A percentile compares a stretch with the other conserved stretches of the same genome.
Conservation (phyloP, 768 basidiomycete genomes). For the Tricholoma sp. region DNA sequence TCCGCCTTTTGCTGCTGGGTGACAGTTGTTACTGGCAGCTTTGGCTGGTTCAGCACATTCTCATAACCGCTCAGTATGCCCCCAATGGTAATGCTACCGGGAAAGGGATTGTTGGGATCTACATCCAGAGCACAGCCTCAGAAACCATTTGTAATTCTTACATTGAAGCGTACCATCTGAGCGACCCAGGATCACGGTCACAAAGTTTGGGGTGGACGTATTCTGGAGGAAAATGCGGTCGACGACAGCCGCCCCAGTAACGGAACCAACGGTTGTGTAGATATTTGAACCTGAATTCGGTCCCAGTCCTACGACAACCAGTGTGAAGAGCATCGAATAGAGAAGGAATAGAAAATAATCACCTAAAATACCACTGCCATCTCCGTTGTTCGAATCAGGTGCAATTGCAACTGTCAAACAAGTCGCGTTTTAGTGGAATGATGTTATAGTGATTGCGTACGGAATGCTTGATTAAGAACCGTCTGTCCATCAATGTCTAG, state of each 20-base stretch:
- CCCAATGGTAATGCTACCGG: conserved; percentile 60
- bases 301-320: conserved; percentile 53
- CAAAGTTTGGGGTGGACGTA: conserved; percentile 49
- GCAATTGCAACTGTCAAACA: conserved; percentile 34
- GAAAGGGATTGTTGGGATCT: conserved; percentile 47
- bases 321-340: not conserved
- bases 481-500: conserved; percentile 41
- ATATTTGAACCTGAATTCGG: conserved; percentile 53
- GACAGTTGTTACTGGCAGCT: conserved; percentile 42
- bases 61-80: conserved; percentile 48
- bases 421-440: not conserved
- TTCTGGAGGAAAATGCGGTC: conserved; percentile 64
- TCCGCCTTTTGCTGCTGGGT: conserved; percentile 26
- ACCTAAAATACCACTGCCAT: conserved; percentile 28
- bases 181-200: conserved; percentile 63
- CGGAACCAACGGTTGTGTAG: conserved; percentile 24
- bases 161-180: conserved; percentile 27
- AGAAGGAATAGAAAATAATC: not conserved
- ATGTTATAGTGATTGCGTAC: conserved; percentile 28
- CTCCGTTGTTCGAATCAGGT: conserved; percentile 23
- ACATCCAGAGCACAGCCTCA: not conserved
- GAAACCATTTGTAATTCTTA: not conserved
- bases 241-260: conserved; percentile 47
- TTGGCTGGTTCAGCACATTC: conserved; percentile 44
- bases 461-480: conserved; percentile 40